Evolutionary conservation across 2,329 filamentous ascomycete genomes (phyloP), one percentile per base, ranked within the genome.

Genomic region (Sarocladiaceae sp.): DNA sequence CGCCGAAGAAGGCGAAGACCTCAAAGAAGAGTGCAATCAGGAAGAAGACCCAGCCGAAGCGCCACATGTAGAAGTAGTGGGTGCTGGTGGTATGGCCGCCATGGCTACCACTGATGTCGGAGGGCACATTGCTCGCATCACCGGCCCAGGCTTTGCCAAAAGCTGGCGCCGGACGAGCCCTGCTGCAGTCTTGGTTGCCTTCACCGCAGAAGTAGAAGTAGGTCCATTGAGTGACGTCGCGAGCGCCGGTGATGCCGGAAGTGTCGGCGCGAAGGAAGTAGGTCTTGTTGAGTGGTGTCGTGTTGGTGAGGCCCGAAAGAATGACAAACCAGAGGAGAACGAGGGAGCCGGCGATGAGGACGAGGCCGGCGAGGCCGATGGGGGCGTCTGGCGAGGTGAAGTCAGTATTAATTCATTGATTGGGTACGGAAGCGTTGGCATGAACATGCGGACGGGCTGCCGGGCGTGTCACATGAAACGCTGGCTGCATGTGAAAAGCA

Each of bases 41-140:
- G 69, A 86, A 86, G 65, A 95, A 93, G 29, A 90, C 88, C 78
- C 91, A 97, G 63, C 88, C 85, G 70, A 96, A 95, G 32, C 91
- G 80, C 69, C 88, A 94, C 59, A 93, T 74, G 66, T 89, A 88
- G 69, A 76, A 97, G 72, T 82, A 95, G 51, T 68, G 66, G 18
- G 50, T 61, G 50, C 72, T 74, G 5, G 80, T 83, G 3, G 77
- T 82, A 47, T 65, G 51, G 47, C 67, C 66, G 47, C 68, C 78
- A 53, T 80, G 72, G 9, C 51, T 46, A 32, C 83, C 75, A 29
- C 66, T 56, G n/a, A 80, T 63, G 4, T 56, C 60, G 1, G 49
- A 40, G 13, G 76, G 76, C 0, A 64, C 70, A 32, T 64, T 63
- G 2, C 52, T 33, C 18, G 76, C 66, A 55, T 69, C 55, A 3